Evolutionary conservation across 2,329 filamentous ascomycete species (phyloP), one percentile per base, ranked within the genome.

Genomic region (Teratosphaeria epicoccoides): DNA sequence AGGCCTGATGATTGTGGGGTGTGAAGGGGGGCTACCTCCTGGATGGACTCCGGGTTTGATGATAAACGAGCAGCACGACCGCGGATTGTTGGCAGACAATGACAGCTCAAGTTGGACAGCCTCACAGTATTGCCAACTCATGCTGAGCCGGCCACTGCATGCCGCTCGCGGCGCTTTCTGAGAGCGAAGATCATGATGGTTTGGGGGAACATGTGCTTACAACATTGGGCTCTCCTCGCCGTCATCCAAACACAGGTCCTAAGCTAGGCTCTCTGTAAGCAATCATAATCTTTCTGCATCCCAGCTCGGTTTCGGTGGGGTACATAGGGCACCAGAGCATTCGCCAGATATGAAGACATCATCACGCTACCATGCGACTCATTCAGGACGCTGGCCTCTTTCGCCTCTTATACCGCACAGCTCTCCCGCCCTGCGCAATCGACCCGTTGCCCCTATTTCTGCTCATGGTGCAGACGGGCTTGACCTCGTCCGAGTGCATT

Each of bases 401-500:
- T 9, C 33, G 33, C 33, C 33, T 40, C 33, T 40, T 40, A 9
- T 40, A 40, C 33, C 33, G 33, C 17, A 40, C 33, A 20, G 33
- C 33, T 40, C 62, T 40, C 4, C 62, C 62, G 24, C 62, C 62
- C 37, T 64, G 62, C 28, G 62, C 62, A 43, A 64, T 73, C 25
- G 68, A 69, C 1, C 76, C 77, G 52, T 71, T 71, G 43, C 75
- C 74, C 45, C 66, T 74, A 60, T 76, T 83, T 49, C 93, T 84
- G 55, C 89, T 95, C 89, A 98, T 96, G 52, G 91, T 85, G 59
- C 86, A 93, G 28, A 81, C 73, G 0, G 93, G 88, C 50, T 80
- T 80, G 46, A 73, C 75, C 58, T 97, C 90, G 24, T 81, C 78
- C 1, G 84, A 86, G 33, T 85, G 81, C 87, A 97, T 94, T 2